Conservation (phyloP, 106 monocot species). For the Dendrobium chrysotoxum region DNA sequence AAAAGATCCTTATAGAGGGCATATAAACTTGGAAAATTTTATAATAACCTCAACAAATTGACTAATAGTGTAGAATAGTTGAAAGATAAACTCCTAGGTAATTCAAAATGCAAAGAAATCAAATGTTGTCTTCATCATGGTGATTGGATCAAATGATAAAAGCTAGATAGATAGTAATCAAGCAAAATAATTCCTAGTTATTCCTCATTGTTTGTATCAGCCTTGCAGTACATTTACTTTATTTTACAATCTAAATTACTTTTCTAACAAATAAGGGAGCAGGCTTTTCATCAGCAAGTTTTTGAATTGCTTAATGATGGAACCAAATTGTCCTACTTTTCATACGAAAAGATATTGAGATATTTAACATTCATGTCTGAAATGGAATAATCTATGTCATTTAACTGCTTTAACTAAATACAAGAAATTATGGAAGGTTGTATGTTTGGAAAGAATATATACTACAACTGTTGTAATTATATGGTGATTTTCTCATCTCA, state of each 20-base stretch:
- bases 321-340: neutral
- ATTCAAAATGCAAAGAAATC: too few species aligned
- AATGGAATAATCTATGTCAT: neutral
- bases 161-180: too few species aligned
- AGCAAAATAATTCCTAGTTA: too few species aligned
- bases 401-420: neutral
- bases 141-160: too few species aligned
- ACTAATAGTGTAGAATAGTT: too few species aligned
- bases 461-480: neutral
- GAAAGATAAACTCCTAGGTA: too few species aligned
- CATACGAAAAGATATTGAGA: neutral
- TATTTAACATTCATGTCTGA: neutral
- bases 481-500: conserved; percentile 2
- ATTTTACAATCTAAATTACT: neutral
- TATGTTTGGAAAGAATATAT: conserved; percentile 6
- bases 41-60: too few species aligned
- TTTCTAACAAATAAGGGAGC: conserved; percentile 5
- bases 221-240: neutral
- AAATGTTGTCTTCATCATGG: too few species aligned
- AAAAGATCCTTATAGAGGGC: too few species aligned
- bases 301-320: conserved; percentile 1
- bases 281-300: neutral
- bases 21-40: too few species aligned
- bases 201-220: too few species aligned
- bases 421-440: neutral